A percentile compares a stretch with the other conserved stretches of the same genome.
Evolutionary conservation across 169 alveolate genomes (phyloP).

Genomic region (Plasmodium yoelii): DNA sequence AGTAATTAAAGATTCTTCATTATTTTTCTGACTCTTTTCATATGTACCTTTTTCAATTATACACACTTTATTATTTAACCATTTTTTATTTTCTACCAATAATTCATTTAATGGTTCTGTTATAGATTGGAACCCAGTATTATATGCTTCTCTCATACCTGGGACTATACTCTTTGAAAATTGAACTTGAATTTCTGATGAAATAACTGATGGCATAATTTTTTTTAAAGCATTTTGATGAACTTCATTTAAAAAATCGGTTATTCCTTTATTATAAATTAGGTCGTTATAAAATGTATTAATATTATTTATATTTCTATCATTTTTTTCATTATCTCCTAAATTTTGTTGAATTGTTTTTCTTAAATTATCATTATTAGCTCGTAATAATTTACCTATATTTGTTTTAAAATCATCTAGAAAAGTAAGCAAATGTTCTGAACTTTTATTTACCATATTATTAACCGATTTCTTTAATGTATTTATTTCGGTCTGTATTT

Average conservation of each 20-base stretch:
- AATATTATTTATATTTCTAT: background rate
- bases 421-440: background rate
- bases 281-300: background rate
- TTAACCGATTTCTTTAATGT: background rate
- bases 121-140: conserved; percentile 62
- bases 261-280: conserved; percentile 13
- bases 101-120: conserved; percentile 31
- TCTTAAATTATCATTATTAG: background rate
- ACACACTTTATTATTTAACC: conserved; percentile 25
- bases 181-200: conserved; percentile 63
- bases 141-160: conserved; percentile 64
- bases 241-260: conserved; percentile 17
- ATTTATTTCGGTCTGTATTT: background rate
- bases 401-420: background rate
- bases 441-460: background rate
- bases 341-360: background rate
- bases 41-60: conserved; percentile 40
- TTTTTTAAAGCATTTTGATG: conserved; percentile 58
- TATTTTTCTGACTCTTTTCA: conserved; percentile 30
- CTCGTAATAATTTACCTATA: background rate
- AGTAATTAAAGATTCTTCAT: conserved; percentile 11
- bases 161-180: conserved; percentile 60
- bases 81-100: conserved; percentile 22
- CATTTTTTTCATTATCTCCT: background rate
- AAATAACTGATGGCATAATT: conserved; percentile 56